Percentiles rank a stretch among this genome's conserved stretches.
phyloP scores from a whole-genome alignment of 495 filamentous ascomycete species.

The Penicillium egyptiacum region DNA sequence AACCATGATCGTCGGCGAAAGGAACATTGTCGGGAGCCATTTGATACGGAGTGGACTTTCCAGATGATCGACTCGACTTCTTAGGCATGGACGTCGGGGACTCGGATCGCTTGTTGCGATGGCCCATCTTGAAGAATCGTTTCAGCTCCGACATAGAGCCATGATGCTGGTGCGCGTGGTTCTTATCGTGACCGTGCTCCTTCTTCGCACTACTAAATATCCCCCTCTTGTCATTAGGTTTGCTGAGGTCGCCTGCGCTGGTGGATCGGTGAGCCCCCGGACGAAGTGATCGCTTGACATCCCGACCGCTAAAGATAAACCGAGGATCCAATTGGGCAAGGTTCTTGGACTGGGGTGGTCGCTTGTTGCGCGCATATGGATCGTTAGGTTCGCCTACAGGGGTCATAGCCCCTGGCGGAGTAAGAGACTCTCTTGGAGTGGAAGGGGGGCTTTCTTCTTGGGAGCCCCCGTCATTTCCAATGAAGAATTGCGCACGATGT shows the following conservation, averaged over 20 bases:
- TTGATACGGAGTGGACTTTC: slow-evolving; percentile 57
- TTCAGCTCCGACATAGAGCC: slow-evolving; percentile 94
- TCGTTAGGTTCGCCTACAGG: slow-evolving; percentile 82
- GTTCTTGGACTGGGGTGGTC: slow-evolving; percentile 68
- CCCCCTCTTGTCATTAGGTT: slow-evolving; percentile 44
- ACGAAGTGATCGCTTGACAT: slow-evolving; percentile 49
- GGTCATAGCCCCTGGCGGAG: slow-evolving; percentile 68
- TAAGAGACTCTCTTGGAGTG: slow-evolving; percentile 58
- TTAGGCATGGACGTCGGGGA: slow-evolving; percentile 55
- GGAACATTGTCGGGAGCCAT: slow-evolving; percentile 67
- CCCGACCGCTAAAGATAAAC: slow-evolving; percentile 74
- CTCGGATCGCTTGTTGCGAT: slow-evolving; percentile 63
- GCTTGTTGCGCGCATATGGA: slow-evolving; percentile 81
- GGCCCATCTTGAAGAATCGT: slow-evolving; percentile 79
- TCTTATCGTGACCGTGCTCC: slow-evolving; percentile 36
- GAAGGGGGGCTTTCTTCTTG: slow-evolving; percentile 53
- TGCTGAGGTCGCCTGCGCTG: slow-evolving; percentile 48
- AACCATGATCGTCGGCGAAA: slow-evolving; percentile 91
- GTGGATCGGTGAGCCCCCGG: slow-evolving; percentile 44
- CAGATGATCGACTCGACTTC: slow-evolving; percentile 46
- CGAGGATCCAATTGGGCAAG: slow-evolving; percentile 72
- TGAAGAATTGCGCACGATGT: slow-evolving; percentile 67
- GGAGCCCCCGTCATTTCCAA: slow-evolving; percentile 61
- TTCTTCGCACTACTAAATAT: slow-evolving; percentile 51
- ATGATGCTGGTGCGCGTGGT: slow-evolving; percentile 48